These are phyloP conservation scores for Entomortierella beljakovae DNA, from an alignment of 192 early-diverging fungal species.

Conservation along the genomic window DNA sequence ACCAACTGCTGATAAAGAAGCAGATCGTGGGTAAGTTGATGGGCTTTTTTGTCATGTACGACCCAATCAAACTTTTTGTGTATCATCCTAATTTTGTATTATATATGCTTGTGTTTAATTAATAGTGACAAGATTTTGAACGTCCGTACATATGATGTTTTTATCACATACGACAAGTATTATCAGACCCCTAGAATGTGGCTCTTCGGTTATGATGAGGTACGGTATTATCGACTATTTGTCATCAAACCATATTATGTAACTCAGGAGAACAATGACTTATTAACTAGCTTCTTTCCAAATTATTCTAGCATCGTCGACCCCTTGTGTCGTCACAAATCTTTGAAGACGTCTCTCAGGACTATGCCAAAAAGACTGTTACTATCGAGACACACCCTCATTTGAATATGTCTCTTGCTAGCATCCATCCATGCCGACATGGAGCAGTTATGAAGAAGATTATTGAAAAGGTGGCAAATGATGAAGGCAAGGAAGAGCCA, in stretches of 20 bases:
- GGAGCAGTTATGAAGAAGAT: slow-evolving; percentile 98
- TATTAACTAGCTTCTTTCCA: no score
- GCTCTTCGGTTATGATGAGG: slow-evolving; percentile 97
- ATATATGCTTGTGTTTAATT: background rate
- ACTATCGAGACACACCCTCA: slow-evolving; percentile 98
- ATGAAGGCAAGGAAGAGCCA: slow-evolving; percentile 71
- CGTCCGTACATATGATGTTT: slow-evolving; percentile 96
- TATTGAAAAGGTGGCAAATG: slow-evolving; percentile 82
- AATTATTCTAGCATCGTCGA: slow-evolving; percentile 63
- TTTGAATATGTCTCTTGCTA: slow-evolving; percentile 85
- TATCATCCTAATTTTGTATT: no score
- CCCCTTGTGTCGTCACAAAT: slow-evolving; percentile 92
- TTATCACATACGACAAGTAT: slow-evolving; percentile 99
- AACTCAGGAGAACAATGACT: no score
- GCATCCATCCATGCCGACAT: slow-evolving; percentile 99
- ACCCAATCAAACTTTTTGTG: background rate
- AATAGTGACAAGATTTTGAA: slow-evolving; percentile 84
- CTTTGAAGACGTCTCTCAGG: slow-evolving; percentile 98
- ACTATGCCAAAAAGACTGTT: slow-evolving; percentile 99
- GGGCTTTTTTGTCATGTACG: background rate
- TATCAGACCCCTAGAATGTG: slow-evolving; percentile 98
- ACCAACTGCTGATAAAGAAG: slow-evolving; percentile 20
- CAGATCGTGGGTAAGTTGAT: slow-evolving; percentile 48
- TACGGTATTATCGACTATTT: slow-evolving; percentile 18
- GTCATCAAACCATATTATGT: background rate